These are phyloP conservation scores for Pisolithus albus DNA, from an alignment of 768 basidiomycete genomes.

Conservation along the genomic window DNA sequence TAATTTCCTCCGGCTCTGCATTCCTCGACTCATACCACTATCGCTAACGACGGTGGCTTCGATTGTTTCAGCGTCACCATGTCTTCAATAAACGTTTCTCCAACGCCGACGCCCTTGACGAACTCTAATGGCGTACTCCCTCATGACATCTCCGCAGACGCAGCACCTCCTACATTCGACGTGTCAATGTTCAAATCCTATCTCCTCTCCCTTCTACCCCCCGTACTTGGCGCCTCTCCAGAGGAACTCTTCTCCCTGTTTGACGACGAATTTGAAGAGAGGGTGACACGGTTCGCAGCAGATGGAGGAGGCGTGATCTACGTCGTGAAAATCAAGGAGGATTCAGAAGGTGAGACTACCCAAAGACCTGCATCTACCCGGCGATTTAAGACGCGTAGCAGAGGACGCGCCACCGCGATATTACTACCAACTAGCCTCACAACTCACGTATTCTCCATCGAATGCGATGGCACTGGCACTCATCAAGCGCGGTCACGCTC, in stretches of 20 bases:
- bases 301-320: constrained; percentile 77
- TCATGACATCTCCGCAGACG: constrained; percentile 29
- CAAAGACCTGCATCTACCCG: background rate
- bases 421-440: constrained; percentile 60
- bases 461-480: constrained; percentile 85
- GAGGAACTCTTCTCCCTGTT: constrained; percentile 64
- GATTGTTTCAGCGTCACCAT: background rate
- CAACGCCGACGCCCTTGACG: constrained; percentile 16
- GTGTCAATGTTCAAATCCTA: constrained; percentile 64
- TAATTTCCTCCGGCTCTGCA: no score
- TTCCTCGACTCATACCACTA: background rate
- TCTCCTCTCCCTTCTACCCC: constrained; percentile 66
- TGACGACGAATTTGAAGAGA: constrained; percentile 69
- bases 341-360: constrained; percentile 54
- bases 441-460: constrained; percentile 73
- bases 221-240: constrained; percentile 66
- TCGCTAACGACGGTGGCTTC: background rate
- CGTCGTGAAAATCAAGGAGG: constrained; percentile 73
- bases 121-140: constrained; percentile 21
- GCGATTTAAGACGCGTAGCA: constrained; percentile 24
- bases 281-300: constrained; percentile 64
- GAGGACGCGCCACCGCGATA: constrained; percentile 62
- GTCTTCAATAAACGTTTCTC: constrained; percentile 8
- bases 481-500: constrained; percentile 82
- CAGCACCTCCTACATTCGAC: constrained; percentile 50